A percentile compares a stretch with the other conserved stretches of the same genome.
Conservation (phyloP, 495 filamentous ascomycete species). For the Aspergillus funiculosus region DNA sequence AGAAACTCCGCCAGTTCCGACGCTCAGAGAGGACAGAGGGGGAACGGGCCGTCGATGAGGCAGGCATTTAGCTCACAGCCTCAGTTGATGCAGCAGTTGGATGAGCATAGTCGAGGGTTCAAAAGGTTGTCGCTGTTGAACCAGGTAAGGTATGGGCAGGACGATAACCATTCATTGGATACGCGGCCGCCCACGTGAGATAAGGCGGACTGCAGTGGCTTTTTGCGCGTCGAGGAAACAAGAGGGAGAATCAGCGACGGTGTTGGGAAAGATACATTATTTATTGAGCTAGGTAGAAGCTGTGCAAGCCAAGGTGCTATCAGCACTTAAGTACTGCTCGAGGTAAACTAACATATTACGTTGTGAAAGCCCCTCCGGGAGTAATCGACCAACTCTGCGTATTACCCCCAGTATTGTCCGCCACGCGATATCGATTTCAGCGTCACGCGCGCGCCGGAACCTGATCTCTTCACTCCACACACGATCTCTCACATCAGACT, state of each 20-base stretch:
- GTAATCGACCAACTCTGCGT: neutral
- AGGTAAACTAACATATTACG: no score
- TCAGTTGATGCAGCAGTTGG: conserved; percentile 26
- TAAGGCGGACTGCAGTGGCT: conserved; percentile 1
- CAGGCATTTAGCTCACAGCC: conserved; percentile 60
- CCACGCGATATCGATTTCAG: conserved; percentile 18
- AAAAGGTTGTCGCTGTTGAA: conserved; percentile 12
- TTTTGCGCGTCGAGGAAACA: neutral
- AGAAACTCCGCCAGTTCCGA: conserved; percentile 62
- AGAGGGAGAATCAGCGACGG: no score
- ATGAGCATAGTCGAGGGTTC: conserved; percentile 31
- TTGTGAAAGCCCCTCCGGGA: neutral
- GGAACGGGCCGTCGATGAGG: conserved; percentile 50
- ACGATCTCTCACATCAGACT: conserved; percentile 4
- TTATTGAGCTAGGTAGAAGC: neutral
- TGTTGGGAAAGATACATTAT: neutral
- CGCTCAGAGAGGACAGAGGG: conserved; percentile 50
- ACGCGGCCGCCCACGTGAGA: conserved; percentile 20
- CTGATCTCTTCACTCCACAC: neutral
- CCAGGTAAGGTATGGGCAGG: no score
- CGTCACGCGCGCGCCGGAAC: conserved; percentile 13
- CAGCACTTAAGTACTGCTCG: neutral
- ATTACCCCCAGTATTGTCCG: conserved; percentile 5
- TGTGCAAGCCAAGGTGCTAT: no score
- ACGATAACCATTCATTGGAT: conserved; percentile 5